These are phyloP conservation scores for Eucalyptus regnans DNA, from an alignment of 345 rosid genomes.

Conservation along the genomic window DNA sequence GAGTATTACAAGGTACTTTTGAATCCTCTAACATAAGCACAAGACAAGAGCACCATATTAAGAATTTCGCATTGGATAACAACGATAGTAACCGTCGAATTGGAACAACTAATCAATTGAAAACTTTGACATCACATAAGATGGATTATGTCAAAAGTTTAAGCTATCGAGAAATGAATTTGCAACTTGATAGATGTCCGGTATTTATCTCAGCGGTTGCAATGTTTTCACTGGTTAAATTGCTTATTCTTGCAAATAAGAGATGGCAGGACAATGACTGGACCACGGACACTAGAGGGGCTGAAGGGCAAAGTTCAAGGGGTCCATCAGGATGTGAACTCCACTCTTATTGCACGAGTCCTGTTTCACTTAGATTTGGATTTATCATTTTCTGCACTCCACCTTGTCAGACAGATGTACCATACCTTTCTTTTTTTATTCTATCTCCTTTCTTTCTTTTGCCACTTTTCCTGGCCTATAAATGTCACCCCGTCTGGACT, in stretches of 20 bases:
- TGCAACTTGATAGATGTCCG: neutral
- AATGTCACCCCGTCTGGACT: conserved; percentile 7
- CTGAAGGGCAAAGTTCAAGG: neutral
- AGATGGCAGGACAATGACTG: neutral
- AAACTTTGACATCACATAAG: neutral
- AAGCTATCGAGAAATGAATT: neutral
- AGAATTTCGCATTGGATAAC: neutral
- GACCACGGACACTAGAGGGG: neutral
- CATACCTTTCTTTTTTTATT: neutral
- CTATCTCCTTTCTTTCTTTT: neutral
- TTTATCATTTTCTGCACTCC: neutral
- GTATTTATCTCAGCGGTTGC: neutral
- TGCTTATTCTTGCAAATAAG: neutral
- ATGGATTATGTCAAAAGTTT: neutral
- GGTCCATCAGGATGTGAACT: neutral
- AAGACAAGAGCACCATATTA: neutral
- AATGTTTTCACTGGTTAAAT: neutral
- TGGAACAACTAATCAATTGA: neutral
- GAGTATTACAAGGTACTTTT: neutral
- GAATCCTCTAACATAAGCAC: neutral
- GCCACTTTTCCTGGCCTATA: conserved; percentile 25
- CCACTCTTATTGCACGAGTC: neutral
- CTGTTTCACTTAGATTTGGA: neutral
- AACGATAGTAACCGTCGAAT: neutral
- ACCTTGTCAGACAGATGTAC: neutral